Base-by-base conservation (phyloP, 2,329 filamentous ascomycete species). In the Ampelomyces quisqualis region DNA sequence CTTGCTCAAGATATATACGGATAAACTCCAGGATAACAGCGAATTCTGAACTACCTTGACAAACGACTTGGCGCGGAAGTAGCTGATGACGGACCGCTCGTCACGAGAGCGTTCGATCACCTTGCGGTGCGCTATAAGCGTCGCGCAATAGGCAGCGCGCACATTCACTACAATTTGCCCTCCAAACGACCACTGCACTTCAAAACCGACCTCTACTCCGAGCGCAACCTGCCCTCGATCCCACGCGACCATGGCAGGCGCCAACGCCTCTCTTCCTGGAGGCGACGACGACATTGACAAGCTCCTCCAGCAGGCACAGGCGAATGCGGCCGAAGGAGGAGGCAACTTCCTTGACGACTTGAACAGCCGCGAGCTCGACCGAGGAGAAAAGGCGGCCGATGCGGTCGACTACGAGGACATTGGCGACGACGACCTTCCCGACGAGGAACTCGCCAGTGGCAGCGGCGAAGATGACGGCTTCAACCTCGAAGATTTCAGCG, bases 321-420 rank as follows among this genome's bases (percentile, higher is more conserved):
- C 45, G n/a, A 53, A 47, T 7, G 50, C 51, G 17, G 49, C 49
- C 1, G 46, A 53, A 15, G 47, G 50, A 3, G 57, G 52, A n/a
- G 51, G 47, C 10, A 42, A 57, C 18, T 56, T 63, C 17, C 37
- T 61, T 6, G 55, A 54, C 4, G 58, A 57, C 21, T 39, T 69
- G 24, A 60, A 61, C 22, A 48, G 47, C 26, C 51, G 60, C 22
- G 61, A 67, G 38, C 66, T 77, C 37, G 73, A 75, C 37, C 55
- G 65, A 37, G 78, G 77, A 14, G 86, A 89, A 66, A 98, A 98
- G 69, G 91, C 90, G 39, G 90, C 90, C 45, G 88, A 97, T 70
- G 93, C 93, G 27, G 73, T 93, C 48, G 93, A 98, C 63, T 98
- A 78, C 57, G 89, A 88, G 63, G 88, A 95, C 61, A 90, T 97